These are phyloP conservation scores for Knufia petricola DNA, from an alignment of 2,329 filamentous ascomycete species.

Conservation along the genomic window DNA sequence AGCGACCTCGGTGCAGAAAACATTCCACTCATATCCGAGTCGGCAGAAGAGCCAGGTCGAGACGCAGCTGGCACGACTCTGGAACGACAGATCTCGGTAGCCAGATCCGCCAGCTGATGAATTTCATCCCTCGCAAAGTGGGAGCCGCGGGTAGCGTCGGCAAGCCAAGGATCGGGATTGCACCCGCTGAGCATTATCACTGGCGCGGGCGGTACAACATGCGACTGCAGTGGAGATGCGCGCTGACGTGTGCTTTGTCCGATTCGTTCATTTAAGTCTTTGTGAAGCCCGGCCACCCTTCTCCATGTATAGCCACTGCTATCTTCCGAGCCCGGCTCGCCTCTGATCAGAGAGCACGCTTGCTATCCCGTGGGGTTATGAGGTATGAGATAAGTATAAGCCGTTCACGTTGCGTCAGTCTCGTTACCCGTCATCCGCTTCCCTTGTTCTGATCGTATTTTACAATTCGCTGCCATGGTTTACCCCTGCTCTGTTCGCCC, in stretches of 20 bases:
- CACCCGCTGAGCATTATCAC: neutral
- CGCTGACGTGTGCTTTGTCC: slow-evolving; percentile 1
- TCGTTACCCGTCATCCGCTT: neutral
- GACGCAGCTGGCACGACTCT: neutral
- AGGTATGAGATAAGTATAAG: slow-evolving; percentile 4
- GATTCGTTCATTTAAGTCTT: neutral
- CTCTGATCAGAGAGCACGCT: no score
- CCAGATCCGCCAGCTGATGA: neutral
- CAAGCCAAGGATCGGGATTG: neutral
- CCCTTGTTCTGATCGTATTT: neutral
- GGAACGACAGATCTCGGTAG: neutral
- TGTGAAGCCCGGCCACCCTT: no score
- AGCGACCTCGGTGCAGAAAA: neutral
- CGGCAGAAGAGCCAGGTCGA: neutral
- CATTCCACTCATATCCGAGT: neutral
- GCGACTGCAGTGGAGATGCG: neutral
- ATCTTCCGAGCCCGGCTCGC: neutral
- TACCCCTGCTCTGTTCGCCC: neutral
- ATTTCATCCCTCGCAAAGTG: neutral
- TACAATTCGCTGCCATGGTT: neutral
- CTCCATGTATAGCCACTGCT: neutral
- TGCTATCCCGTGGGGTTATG: no score
- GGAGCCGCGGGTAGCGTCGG: slow-evolving; percentile 2
- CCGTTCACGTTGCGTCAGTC: neutral
- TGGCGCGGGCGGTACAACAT: neutral